Conservation (phyloP, 768 basidiomycete species). For the Candolleomyces aberdarensis region DNA sequence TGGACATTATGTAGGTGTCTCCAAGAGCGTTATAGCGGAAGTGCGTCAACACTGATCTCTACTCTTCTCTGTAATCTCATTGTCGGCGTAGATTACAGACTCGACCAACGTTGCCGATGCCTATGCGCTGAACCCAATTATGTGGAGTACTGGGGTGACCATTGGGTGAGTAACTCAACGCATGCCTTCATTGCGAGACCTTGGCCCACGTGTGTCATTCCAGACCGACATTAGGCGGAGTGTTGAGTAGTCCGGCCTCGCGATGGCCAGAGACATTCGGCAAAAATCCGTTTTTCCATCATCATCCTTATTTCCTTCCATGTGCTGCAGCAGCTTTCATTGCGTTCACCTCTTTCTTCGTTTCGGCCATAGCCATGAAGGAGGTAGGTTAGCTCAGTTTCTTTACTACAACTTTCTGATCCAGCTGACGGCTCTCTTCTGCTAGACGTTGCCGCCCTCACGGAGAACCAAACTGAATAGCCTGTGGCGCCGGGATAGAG, state of each 20-base stretch:
- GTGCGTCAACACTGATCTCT: conserved; percentile 17
- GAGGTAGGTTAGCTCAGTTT: conserved; percentile 32
- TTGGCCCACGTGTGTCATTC: background rate
- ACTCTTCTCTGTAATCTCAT: background rate
- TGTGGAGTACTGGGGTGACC: conserved; percentile 32
- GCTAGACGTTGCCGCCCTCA: background rate
- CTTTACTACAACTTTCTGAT: background rate
- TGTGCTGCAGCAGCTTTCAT: conserved; percentile 37
- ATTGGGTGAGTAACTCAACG: conserved; percentile 19
- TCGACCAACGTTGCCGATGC: conserved; percentile 37
- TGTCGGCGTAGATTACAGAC: conserved; percentile 28
- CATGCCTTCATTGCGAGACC: background rate
- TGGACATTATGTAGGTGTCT: conserved; percentile 17
- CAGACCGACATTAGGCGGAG: conserved; percentile 66
- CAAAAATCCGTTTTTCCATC: conserved; percentile 26
- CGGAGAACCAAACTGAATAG: background rate
- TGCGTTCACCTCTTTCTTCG: conserved; percentile 30
- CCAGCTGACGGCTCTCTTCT: background rate
- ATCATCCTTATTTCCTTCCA: conserved; percentile 48
- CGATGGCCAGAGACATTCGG: conserved; percentile 62
- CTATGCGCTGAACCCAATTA: conserved; percentile 28
- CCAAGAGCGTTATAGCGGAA: conserved; percentile 48
- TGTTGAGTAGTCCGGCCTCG: conserved; percentile 55
- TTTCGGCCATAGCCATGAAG: conserved; percentile 36
- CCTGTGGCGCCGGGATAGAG: background rate